Evolutionary conservation across 192 early-diverging fungal species (phyloP).

Genomic region (Martensiomyces pterosporus): DNA sequence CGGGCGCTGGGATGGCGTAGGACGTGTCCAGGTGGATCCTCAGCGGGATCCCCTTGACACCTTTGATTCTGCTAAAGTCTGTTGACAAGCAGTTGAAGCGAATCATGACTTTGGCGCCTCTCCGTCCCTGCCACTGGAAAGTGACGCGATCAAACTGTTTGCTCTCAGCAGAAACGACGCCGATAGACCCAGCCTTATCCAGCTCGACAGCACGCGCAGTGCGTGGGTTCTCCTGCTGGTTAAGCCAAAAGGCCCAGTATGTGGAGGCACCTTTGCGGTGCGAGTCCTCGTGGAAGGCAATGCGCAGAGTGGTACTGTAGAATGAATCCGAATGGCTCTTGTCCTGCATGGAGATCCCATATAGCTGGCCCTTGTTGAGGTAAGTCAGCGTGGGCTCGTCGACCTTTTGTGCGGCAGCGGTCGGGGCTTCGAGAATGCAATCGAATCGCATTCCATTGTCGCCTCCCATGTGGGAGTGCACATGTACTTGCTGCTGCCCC

Average conservation of each 20-base stretch:
- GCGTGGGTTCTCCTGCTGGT: slow-evolving; percentile 58
- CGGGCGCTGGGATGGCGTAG: slow-evolving; percentile 8
- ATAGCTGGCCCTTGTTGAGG: slow-evolving; percentile 67
- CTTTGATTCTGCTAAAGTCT: slow-evolving; percentile 78
- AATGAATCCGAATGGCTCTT: slow-evolving; percentile 44
- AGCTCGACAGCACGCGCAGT: slow-evolving; percentile 63
- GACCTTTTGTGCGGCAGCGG: slow-evolving; percentile 40
- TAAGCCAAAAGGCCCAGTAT: slow-evolving; percentile 75
- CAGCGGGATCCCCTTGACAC: slow-evolving; percentile 72
- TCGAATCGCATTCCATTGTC: slow-evolving; percentile 28
- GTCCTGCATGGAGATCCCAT: slow-evolving; percentile 56
- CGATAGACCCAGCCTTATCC: slow-evolving; percentile 55
- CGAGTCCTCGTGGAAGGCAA: slow-evolving; percentile 68
- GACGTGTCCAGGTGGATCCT: slow-evolving; percentile 49
- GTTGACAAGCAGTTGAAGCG: slow-evolving; percentile 75
- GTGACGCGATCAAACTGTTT: slow-evolving; percentile 64
- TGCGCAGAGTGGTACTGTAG: slow-evolving; percentile 54
- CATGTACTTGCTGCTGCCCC: slow-evolving; percentile 8
- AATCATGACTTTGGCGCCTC: slow-evolving; percentile 60
- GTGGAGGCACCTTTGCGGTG: slow-evolving; percentile 59
- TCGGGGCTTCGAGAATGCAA: slow-evolving; percentile 42
- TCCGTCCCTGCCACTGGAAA: slow-evolving; percentile 67
- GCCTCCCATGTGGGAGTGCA: background rate
- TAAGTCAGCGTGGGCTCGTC: slow-evolving; percentile 65
- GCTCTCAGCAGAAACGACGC: slow-evolving; percentile 54